Evolutionary conservation across 2,329 filamentous ascomycete species (phyloP).

Genomic region (Zalaria sp.): DNA sequence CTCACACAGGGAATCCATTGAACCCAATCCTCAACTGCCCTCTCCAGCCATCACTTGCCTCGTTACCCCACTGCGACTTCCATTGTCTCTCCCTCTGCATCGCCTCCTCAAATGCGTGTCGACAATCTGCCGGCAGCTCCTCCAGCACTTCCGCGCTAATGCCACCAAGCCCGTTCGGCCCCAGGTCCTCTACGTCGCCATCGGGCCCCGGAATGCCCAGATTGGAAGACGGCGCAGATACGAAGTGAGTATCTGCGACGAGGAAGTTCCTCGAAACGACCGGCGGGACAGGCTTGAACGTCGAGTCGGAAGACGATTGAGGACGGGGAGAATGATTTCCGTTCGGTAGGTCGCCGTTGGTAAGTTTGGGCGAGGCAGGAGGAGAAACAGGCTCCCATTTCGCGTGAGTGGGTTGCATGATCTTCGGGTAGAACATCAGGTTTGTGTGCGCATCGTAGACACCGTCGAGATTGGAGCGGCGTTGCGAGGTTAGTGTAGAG

Average conservation of each 20-base stretch:
- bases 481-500: conserved; percentile 51
- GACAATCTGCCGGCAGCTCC: conserved; percentile 55
- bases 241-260: conserved; percentile 46
- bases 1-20: conserved; percentile 33
- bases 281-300: conserved; percentile 41
- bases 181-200: conserved; percentile 33
- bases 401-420: conserved; percentile 79
- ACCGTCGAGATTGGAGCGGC: conserved; percentile 56
- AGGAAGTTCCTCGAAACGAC: conserved; percentile 47
- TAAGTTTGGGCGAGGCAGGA: conserved; percentile 11
- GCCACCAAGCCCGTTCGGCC: conserved; percentile 43
- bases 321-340: conserved; percentile 6
- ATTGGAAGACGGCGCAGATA: conserved; percentile 42
- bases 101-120: conserved; percentile 56
- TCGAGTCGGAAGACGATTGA: conserved; percentile 12
- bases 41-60: conserved; percentile 41
- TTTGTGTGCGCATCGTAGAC: conserved; percentile 95
- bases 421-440: conserved; percentile 69
- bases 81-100: conserved; percentile 52
- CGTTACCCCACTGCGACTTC: conserved; percentile 61
- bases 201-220: conserved; percentile 47
- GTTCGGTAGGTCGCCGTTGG: conserved; percentile 13
- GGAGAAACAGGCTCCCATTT: conserved; percentile 60
- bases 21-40: conserved; percentile 33
- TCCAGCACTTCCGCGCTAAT: conserved; percentile 52